These are phyloP conservation scores for Nitzschia inconspicua DNA, from an alignment of 108 stramenopile genomes.

Conservation along the genomic window DNA sequence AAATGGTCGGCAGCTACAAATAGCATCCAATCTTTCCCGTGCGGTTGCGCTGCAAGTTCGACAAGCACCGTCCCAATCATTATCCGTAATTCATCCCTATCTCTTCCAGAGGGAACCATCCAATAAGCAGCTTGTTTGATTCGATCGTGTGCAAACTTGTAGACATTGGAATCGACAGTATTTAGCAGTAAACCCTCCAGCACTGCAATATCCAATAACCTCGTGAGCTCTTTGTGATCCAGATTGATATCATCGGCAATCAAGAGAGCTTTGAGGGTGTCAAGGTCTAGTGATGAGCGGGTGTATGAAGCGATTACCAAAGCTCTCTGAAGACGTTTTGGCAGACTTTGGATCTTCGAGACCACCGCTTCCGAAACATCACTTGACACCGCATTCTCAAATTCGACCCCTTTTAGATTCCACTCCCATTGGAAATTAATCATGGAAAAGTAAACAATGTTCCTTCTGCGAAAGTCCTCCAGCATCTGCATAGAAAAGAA, in stretches of 20 bases:
- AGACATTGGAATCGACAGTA: conserved; percentile 13
- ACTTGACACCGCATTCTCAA: conserved; percentile 4
- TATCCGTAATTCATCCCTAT: conserved; percentile 36
- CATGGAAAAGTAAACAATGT: conserved; percentile 44
- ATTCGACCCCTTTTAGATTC: conserved; percentile 27
- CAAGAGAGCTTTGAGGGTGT: conserved; percentile 20
- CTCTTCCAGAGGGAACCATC: conserved; percentile 25
- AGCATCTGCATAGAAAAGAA: conserved; percentile 33
- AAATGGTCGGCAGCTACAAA: conserved; percentile 31
- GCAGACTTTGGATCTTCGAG: conserved; percentile 33
- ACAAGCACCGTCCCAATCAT: conserved; percentile 39
- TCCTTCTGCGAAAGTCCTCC: conserved; percentile 48
- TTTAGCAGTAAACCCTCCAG: conserved; percentile 20
- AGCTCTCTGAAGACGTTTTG: conserved; percentile 33
- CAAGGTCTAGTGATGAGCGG: conserved; percentile 34
- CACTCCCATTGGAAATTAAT: conserved; percentile 45
- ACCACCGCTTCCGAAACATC: conserved; percentile 34
- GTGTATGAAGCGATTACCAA: conserved; percentile 46
- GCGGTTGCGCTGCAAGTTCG: neutral
- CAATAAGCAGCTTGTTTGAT: conserved; percentile 49
- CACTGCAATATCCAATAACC: conserved; percentile 25
- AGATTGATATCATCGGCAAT: conserved; percentile 14
- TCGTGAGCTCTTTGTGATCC: conserved; percentile 12
- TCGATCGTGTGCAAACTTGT: conserved; percentile 50
- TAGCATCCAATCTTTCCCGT: conserved; percentile 27